Evolutionary conservation across 768 basidiomycete genomes (phyloP), one percentile per base, ranked within the genome.

Genomic region (Serendipita sp.): DNA sequence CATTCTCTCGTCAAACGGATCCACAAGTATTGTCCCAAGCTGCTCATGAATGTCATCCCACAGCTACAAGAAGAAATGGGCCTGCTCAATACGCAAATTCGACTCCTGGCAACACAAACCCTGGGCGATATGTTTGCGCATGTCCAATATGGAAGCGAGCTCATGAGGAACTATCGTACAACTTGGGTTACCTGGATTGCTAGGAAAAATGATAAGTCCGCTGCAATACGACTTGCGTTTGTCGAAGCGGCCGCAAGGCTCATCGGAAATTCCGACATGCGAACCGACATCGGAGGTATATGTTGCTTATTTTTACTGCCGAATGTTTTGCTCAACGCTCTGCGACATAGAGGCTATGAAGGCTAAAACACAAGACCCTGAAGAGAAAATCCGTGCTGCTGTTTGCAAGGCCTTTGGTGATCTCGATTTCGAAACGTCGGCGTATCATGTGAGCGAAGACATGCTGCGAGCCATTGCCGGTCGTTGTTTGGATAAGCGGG

Each of bases 1-100:
- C 95, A 97, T 72, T 80, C 83, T 38, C 86, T 96, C 66, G 85
- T 98, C 73, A 85, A 88, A 68, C 83, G 82, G 17, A 78, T 98
- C 3, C 83, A 88, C 70, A 81, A 81, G 24, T 81, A 85, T 28
- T 92, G 86, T 71, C 91, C 95, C 0, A 75, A 81, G 5, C 76
- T 97, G 14, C 76, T 98, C 1, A 84, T 89, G 69, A 91, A 88
- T 71, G 92, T 97, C 53, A 85, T 98, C 26, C 94, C 95, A 0
- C 88, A 92, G 63, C 81, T 98, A 17, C 93, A 95, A 70, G 88
- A 93, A 66, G 91, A 96, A 68, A 77, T 97, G 3, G 82, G 83
- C 24, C 84, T 86, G 2, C 88, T 90, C 66, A 81, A 88, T 41
- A 69, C 83, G 1, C 77, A 79, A 31, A 75, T 93, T 2, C 80